Conservation (phyloP, 208 protist species). For the Endotrypanum monterogeii region DNA sequence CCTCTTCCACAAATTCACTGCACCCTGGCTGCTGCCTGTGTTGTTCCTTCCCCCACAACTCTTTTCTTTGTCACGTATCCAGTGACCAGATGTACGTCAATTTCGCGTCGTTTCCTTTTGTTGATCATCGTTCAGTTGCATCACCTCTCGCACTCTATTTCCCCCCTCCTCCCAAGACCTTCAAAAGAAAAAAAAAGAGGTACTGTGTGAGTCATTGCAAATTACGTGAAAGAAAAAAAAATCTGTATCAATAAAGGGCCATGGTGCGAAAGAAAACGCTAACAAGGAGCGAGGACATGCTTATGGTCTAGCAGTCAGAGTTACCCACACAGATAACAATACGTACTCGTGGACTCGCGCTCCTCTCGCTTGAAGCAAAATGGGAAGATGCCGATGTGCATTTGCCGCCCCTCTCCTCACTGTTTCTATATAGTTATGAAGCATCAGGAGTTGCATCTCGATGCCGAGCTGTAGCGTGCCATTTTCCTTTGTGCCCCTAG, state of each 20-base stretch:
- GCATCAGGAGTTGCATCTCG: not conserved
- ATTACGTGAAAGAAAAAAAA: not conserved
- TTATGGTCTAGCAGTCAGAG: too few species aligned
- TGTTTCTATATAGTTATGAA: not conserved
- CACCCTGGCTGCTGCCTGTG: not conserved
- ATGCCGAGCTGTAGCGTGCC: not conserved
- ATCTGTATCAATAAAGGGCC: not conserved
- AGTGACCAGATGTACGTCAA: not conserved
- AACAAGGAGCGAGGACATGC: too few species aligned
- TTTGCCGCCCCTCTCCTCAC: not conserved
- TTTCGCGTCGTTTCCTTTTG: too few species aligned
- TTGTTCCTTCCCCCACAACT: not conserved
- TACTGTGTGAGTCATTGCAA: not conserved
- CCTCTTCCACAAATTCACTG: not conserved
- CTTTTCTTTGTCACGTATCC: not conserved
- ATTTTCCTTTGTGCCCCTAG: not conserved
- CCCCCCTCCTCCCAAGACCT: not conserved
- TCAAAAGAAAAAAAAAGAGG: not conserved
- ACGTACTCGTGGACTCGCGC: not conserved
- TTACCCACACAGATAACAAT: too few species aligned
- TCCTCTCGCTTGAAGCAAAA: too few species aligned
- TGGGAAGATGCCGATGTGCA: not conserved
- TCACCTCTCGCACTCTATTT: not conserved
- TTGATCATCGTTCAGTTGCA: not conserved
- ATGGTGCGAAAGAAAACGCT: slow-evolving; percentile 1